Base-by-base conservation (phyloP, 2,329 filamentous ascomycete genomes). In the Aspergillus brunneoviolaceus region DNA sequence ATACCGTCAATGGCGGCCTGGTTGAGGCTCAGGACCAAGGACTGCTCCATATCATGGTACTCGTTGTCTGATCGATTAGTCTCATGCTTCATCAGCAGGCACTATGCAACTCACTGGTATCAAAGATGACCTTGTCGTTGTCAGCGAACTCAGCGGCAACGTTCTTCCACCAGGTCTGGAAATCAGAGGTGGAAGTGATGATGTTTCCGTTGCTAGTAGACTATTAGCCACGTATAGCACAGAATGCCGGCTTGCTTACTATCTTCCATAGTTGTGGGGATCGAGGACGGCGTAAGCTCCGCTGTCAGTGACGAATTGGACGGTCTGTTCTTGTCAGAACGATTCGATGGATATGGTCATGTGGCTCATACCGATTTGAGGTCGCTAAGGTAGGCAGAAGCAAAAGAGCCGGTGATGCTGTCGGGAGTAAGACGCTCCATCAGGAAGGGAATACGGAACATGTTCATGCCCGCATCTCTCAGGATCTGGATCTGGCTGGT, bases 1-100 rank as follows among this genome's bases (percentile, higher is more conserved):
- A 88, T 87, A 64, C 80, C 84, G 69, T 87, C 71, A 66, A 88
- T 87, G 62, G 85, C 86, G 16, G 84, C 85, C 71, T 88, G 86
- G 80, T 88, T 88, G 49, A 88, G 82, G 65, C 82, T 73, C 12
- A 84, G 75, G 11, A 88, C 85, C 12, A 87, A 80, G 1, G 72
- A 72, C 72, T 87, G 84, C 67, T 85, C 82, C 81, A 87, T 86
- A 70, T 83, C 81, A 71, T 88, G 79, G 73, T 85, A 87, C 78
- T 89, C 86, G 74, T 88, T 89, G 81, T 88, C 68, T 78, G 68
- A 33, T 25, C 16, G 6, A 25, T 60, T 39, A 42, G 60, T 31
- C 49, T 33, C n/a, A 80, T 83, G 63, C 10, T 62, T 29, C 57
- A 50, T 63, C 67, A 19, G 63, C 62, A 61, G 1, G 21, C 2